Conservation (phyloP, 2,329 filamentous ascomycete species). For the Elsinoe batatas region DNA sequence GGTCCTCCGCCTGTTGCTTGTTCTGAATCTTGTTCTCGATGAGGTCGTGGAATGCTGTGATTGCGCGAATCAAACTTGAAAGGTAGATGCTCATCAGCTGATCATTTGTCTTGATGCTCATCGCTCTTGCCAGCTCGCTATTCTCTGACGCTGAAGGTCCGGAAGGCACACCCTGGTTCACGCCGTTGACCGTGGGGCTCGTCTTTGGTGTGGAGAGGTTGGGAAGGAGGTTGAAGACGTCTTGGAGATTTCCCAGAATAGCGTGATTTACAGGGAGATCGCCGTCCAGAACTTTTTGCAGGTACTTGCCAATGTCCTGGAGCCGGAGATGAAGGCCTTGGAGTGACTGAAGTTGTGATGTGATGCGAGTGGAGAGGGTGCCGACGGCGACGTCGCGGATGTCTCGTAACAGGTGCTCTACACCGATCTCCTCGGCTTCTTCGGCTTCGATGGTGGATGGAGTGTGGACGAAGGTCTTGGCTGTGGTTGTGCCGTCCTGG, state of each 20-base stretch:
- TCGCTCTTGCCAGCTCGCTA: conserved; percentile 83
- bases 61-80: conserved; percentile 90
- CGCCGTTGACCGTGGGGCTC: conserved; percentile 35
- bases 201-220: conserved; percentile 81
- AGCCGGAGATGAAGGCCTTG: conserved; percentile 91
- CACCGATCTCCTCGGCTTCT: conserved; percentile 96
- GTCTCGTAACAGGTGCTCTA: conserved; percentile 93
- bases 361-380: conserved; percentile 91
- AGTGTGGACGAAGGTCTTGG: conserved; percentile 96
- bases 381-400: conserved; percentile 97
- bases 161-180: conserved; percentile 47
- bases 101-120: conserved; percentile 99
- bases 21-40: conserved; percentile 99
- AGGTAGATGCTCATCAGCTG: conserved; percentile 98
- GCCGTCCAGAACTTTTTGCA: conserved; percentile 89
- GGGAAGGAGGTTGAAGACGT: conserved; percentile 95
- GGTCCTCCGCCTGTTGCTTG: conserved; percentile 90
- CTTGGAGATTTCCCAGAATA: conserved; percentile 95
- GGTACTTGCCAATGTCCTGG: conserved; percentile 88
- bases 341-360: conserved; percentile 92
- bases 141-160: conserved; percentile 45
- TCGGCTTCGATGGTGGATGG: conserved; percentile 98
- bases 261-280: conserved; percentile 93
- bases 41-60: conserved; percentile 96
- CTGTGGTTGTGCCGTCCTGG: conserved; percentile 91